Evolutionary conservation across 345 rosid species (phyloP), one percentile per base, ranked within the genome.

Genomic region (Lepidium africanum): DNA sequence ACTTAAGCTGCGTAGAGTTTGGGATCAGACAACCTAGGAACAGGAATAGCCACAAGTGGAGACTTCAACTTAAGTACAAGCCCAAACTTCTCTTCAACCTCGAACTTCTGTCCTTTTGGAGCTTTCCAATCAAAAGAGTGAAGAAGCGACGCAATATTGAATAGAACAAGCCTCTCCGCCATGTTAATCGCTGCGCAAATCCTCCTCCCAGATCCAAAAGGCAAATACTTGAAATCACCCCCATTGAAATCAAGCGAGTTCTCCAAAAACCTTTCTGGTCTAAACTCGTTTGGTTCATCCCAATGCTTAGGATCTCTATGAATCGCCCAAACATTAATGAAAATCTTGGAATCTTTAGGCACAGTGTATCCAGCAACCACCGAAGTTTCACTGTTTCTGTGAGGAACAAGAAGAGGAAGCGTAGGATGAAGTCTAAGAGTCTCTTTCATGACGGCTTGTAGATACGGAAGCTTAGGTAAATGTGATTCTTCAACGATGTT

Each of bases 71-170:
- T 84, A 46, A 75, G 32, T 3, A 81, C 83, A 9, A 84, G 60
- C 7, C 89, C 89, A 40, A 81, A 75, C 54, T 72, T 79, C 11
- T 83, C 87, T 0, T 76, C 70, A 4, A 81, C 9, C 19, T 86
- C 89, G 64, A 80, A 39, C 43, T 61, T 54, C 1, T 42, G 15
- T 2, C 77, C 86, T 0, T 65, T 14, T 0, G 80, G 83, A 65
- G 81, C 51, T 54, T 78, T 65, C 92, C 87, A 84, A 13, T 82
- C 76, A 59, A 86, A 86, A 6, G 81, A 70, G 47, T 86, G 92
- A 73, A 82, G 33, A 6, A 81, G 59, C 0, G 83, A 74, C 4
- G 82, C 92, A 56, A 81, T 52, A 0, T 72, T 37, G 16, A 60
- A 78, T 45, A 63, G 63, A 0, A 82, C 37, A 76, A 80, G 73